phyloP scores from a whole-genome alignment of 2,329 filamentous ascomycete genomes.

The Gaeumannomyces tritici region DNA sequence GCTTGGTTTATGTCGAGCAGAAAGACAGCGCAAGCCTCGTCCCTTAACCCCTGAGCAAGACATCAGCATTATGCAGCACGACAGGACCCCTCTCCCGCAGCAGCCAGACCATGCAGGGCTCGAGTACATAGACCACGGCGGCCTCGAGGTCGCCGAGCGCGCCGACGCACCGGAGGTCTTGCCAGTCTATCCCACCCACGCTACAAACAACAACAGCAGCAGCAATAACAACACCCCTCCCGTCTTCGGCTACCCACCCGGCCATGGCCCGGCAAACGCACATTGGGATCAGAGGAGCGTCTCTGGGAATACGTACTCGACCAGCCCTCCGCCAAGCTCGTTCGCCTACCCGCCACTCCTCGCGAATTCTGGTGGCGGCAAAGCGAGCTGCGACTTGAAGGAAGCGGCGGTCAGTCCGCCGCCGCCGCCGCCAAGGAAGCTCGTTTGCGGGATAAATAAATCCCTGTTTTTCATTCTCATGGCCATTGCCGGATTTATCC shows the following conservation, averaged over 20 bases:
- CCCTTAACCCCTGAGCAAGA: not conserved
- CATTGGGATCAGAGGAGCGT: not conserved
- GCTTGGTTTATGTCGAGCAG: too few species aligned
- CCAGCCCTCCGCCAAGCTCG: not conserved
- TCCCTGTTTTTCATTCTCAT: constrained; percentile 18
- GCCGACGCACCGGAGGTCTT: not conserved
- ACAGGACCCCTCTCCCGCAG: not conserved
- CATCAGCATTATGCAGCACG: not conserved
- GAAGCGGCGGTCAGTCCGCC: not conserved
- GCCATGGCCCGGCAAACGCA: not conserved
- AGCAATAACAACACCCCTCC: not conserved
- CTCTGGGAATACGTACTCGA: not conserved
- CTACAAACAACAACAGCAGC: not conserved
- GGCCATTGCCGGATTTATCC: constrained; percentile 16
- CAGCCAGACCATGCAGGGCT: not conserved
- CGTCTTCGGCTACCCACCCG: not conserved
- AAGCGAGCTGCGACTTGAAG: not conserved
- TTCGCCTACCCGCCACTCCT: not conserved
- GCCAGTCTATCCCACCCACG: not conserved
- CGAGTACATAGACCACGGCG: not conserved
- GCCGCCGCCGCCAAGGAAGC: not conserved
- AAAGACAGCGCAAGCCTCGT: too few species aligned
- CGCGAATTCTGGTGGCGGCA: not conserved
- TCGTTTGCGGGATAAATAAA: constrained; percentile 19
- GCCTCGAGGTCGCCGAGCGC: not conserved